Base-by-base conservation (phyloP, 805 yeast species). In the Candida verbasci region DNA sequence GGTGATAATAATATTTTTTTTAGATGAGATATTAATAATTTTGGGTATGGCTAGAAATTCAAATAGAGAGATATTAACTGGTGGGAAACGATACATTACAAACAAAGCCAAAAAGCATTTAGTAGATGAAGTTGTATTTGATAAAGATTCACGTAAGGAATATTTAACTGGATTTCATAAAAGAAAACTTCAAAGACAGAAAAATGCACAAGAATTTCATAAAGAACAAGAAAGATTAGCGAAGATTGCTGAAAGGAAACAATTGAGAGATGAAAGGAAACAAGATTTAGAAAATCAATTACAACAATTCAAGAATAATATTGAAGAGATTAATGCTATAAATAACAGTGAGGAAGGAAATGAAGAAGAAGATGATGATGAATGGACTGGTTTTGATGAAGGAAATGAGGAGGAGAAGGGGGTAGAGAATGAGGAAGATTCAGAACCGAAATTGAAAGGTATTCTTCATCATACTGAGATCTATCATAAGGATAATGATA, bases 121-220 rank as follows among this genome's bases (percentile, higher is more conserved):
- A 26, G 88, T 86, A 2, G 89, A 77, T 18, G 96, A 87, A 56
- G 94, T 93, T 20, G 78, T 75, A 2, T 93, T 88, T 56, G 93
- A 93, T 59, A 76, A 78, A 44, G 84, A 74, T 14, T 74, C 83
- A n/a, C 66, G 97, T 55, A 62, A 70, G 57, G 95, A 91, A 42
- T 91, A 80, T 57, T 65, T 91, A 47, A 91, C 97, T 3, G 98
- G 98, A 27, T 91, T 91, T 59, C 97, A 93, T 60, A 91, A 91
- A 63, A 76, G 98, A 53, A 91, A 91, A 56, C 56, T 91, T 12
- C 85, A 85, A 52, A 74, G 97, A 57, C 84, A 85, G 62, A 89
- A 87, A 63, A 80, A 82, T 45, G 97, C 97, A 0, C 79, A 77
- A 47, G 86, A 76, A 41, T 79, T 70, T 49, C 76, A 75, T 34